Evolutionary conservation across 129 eudicot genomes (phyloP).

Genomic region (Rutidosis leptorrhynchoides): DNA sequence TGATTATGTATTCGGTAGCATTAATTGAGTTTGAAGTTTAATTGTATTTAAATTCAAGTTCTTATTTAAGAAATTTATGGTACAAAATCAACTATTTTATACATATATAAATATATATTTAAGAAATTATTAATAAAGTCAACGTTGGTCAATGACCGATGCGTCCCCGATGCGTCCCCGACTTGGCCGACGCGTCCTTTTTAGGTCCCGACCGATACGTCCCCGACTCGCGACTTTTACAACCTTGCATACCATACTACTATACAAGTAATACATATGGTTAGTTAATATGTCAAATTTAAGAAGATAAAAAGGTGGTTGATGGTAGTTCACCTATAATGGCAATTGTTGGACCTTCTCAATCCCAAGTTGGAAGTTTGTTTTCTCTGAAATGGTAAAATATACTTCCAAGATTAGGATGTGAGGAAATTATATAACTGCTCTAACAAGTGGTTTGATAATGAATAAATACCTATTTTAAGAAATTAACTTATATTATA

Average conservation of each 20-base stretch:
- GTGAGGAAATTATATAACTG: background rate
- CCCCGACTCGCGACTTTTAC: too few relatives aligned
- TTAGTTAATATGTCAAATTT: slow-evolving; percentile 31
- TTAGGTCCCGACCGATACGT: too few relatives aligned
- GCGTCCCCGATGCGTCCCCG: too few relatives aligned
- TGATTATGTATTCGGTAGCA: too few relatives aligned
- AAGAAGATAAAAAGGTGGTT: slow-evolving; percentile 26
- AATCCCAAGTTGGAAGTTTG: slow-evolving; percentile 25
- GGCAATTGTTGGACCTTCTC: slow-evolving; percentile 36
- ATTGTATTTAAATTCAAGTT: too few relatives aligned
- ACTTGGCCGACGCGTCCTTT: too few relatives aligned
- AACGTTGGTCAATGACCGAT: too few relatives aligned
- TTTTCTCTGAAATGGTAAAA: slow-evolving; percentile 5
- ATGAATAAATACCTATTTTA: background rate
- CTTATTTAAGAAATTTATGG: too few relatives aligned
- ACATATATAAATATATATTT: too few relatives aligned
- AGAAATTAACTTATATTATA: background rate
- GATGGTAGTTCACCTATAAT: slow-evolving; percentile 36
- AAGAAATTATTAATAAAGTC: too few relatives aligned
- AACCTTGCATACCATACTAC: background rate
- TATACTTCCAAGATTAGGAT: slow-evolving; percentile 21
- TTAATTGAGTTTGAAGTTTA: too few relatives aligned
- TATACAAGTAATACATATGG: background rate
- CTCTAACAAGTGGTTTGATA: background rate
- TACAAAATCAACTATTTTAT: too few relatives aligned